These are phyloP conservation scores for Suhomyces kunorum DNA, from an alignment of 1,139 yeast species.

Conservation along the genomic window DNA sequence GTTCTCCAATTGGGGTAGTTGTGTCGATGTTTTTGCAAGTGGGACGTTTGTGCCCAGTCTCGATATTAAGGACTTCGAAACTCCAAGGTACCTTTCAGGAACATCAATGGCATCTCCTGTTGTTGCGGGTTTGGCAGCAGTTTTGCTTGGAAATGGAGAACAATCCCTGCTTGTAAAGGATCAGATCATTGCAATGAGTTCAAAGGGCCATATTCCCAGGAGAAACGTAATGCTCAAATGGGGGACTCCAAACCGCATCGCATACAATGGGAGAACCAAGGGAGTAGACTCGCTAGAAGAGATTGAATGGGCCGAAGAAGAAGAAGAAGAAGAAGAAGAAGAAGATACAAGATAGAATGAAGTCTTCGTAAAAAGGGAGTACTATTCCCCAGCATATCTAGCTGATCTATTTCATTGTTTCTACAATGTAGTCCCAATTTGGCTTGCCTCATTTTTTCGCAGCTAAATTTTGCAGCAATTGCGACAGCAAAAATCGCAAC, in stretches of 20 bases:
- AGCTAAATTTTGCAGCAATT: too few species aligned
- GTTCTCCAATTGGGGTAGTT: slow-evolving; percentile 85
- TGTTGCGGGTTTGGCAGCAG: slow-evolving; percentile 73
- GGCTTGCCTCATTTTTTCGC: background rate
- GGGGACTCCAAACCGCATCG: slow-evolving; percentile 44
- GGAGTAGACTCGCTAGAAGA: background rate
- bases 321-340: background rate
- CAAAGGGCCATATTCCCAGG: slow-evolving; percentile 38
- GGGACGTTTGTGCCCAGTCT: slow-evolving; percentile 67
- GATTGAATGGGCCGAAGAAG: background rate
- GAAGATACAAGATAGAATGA: background rate
- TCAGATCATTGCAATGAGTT: slow-evolving; percentile 39
- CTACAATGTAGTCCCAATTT: too few species aligned
- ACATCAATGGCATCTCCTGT: slow-evolving; percentile 89
- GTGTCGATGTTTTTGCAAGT: slow-evolving; percentile 82
- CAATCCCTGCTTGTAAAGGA: slow-evolving; percentile 40
- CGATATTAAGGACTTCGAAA: slow-evolving; percentile 21
- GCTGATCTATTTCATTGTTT: too few species aligned
- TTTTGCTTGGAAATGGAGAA: slow-evolving; percentile 62
- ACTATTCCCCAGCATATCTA: too few species aligned
- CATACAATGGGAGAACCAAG: slow-evolving; percentile 33
- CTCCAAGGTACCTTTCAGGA: slow-evolving; percentile 61
- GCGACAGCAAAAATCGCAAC: background rate
- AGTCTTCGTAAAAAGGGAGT: background rate
- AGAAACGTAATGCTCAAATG: slow-evolving; percentile 31